Evolutionary conservation across 148 eudicot species (phyloP), one percentile per base, ranked within the genome.

Genomic region (Cornus controversa): DNA sequence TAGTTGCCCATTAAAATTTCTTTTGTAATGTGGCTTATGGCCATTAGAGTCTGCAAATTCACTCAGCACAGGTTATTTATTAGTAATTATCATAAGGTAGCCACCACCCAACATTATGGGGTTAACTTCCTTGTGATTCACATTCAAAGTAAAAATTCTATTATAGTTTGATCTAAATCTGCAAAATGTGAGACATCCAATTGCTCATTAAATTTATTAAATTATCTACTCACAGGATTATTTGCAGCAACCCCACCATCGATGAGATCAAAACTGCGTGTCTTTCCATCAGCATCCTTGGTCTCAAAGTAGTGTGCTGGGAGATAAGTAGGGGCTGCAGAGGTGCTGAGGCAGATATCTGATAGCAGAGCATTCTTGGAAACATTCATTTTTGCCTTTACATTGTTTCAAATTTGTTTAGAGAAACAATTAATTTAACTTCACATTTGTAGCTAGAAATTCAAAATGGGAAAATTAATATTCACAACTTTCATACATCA

Each of bases 231-330:
- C 77, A 87, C 90, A 64, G 90, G 90, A 65, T 88, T 88, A 76
- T 81, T 85, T 26, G 88, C 88, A 58, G 83, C 90, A 18, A 88
- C 78, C 0, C 87, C 90, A 15, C 90, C 90, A 79, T 88, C 90
- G 22, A 88, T 78, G 70, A 88, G 90, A 75, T 88, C 53, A 34
- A 73, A 88, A 34, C 66, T 73, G 15, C 77, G 79, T 4, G 28
- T 63, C 24, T 62, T 80, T 37, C 84, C 84, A 18, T 82, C 69
- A 1, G 27, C 72, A 67, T 82, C 85, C 63, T 70, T 47, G 27
- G 76, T 85, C 73, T 81, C 80, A 16, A 88, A 88, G 74, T 79
- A 83, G 58, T 88, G 78, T 16, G 90, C 80, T 1, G 88, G 90
- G 29, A 88, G 79, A 66, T 27, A 68, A 0, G 90, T 85, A 5